Conservation (phyloP, 1,284 basidiomycete species). For the Rhodotorula sp. region DNA sequence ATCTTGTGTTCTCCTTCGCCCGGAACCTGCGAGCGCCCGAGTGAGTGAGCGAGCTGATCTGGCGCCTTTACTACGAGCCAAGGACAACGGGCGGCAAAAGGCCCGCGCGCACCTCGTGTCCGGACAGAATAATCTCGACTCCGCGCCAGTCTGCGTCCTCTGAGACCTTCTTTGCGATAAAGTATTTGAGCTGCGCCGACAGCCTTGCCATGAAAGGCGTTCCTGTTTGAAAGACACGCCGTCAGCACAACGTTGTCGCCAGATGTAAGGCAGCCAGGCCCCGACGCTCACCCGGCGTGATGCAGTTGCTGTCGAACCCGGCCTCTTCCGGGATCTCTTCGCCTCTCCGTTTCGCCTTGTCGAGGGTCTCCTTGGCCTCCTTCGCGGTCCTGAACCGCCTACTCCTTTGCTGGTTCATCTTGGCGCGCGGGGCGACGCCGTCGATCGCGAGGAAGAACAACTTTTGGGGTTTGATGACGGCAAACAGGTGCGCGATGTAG, state of each 20-base stretch:
- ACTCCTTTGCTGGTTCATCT: conserved; percentile 99
- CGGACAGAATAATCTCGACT: conserved; percentile 89
- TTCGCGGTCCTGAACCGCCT: conserved; percentile 92
- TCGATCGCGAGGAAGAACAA: conserved; percentile 81
- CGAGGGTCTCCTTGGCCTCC: conserved; percentile 81
- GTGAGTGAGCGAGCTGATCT: not conserved
- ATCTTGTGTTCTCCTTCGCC: conserved; percentile 99
- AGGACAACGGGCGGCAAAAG: too few relatives aligned
- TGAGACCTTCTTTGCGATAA: conserved; percentile 93
- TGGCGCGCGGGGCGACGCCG: conserved; percentile 95
- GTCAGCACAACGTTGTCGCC: not conserved
- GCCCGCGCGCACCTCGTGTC: conserved; percentile 78
- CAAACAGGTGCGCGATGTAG: conserved; percentile 95
- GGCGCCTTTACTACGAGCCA: too few relatives aligned
- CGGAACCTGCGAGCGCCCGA: conserved; percentile 57
- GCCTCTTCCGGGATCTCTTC: conserved; percentile 82
- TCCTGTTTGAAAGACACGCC: conserved; percentile 55
- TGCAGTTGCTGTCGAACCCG: conserved; percentile 94
- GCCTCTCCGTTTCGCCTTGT: conserved; percentile 82
- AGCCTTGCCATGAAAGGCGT: conserved; percentile 93
- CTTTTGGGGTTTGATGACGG: conserved; percentile 96
- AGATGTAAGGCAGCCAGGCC: too few relatives aligned
- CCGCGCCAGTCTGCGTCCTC: conserved; percentile 93
- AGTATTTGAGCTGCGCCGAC: conserved; percentile 89
- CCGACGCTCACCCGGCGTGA: conserved; percentile 77